Conservation (phyloP, 495 filamentous ascomycete species). For the Podospora comata region DNA sequence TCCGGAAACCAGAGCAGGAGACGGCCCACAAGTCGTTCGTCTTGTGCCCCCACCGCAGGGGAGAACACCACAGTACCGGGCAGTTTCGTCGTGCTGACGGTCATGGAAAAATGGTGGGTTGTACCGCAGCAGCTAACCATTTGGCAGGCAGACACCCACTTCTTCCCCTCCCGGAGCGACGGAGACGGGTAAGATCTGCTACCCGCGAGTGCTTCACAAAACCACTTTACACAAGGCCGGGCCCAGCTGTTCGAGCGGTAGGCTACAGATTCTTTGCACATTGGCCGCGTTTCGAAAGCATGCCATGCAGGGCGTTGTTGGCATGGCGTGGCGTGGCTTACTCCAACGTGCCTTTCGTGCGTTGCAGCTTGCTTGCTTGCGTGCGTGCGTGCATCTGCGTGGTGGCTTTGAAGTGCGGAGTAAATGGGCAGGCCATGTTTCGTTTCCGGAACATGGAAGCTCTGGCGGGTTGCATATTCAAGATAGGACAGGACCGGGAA, state of each 20-base stretch:
- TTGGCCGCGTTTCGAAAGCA: not conserved
- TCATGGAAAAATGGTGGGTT: not conserved
- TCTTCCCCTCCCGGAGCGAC: not conserved
- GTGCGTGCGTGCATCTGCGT: not conserved
- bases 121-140: not conserved
- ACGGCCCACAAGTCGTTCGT: not conserved
- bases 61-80: not conserved
- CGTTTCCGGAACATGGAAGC: not conserved
- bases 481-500: not conserved
- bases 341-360: not conserved
- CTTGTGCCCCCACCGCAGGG: not conserved
- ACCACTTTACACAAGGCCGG: not conserved
- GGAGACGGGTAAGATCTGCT: slow-evolving; percentile 8
- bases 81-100: not conserved
- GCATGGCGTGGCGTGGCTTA: not conserved
- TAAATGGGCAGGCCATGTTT: not conserved
- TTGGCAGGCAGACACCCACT: not conserved
- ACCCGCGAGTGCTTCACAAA: slow-evolving; percentile 1
- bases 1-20: not conserved
- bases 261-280: not conserved
- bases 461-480: not conserved
- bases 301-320: slow-evolving; percentile 4
- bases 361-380: not conserved
- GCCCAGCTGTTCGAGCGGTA: not conserved
- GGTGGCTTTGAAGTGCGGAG: not conserved